Percentiles rank a stretch among this genome's conserved stretches.
phyloP scores from a whole-genome alignment of 495 filamentous ascomycete genomes.

The Lentithecium fluviatile region DNA sequence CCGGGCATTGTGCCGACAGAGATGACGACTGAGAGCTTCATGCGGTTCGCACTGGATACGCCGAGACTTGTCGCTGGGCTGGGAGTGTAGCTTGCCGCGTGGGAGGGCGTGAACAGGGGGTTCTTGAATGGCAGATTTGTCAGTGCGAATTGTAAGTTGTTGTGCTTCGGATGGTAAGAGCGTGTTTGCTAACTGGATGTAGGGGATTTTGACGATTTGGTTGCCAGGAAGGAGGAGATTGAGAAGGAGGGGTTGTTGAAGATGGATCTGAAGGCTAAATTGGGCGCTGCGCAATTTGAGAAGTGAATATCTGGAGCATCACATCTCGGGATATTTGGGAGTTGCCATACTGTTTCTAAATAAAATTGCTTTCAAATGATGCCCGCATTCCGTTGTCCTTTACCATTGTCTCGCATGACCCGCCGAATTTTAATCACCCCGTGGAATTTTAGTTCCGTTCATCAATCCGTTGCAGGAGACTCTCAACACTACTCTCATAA shows the following conservation, averaged over 20 bases:
- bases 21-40: conserved; percentile 3
- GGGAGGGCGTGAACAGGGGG: background rate
- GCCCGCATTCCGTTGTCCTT: no score
- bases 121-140: background rate
- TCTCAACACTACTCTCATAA: no score
- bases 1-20: conserved; percentile 9
- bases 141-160: background rate
- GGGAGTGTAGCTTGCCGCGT: background rate
- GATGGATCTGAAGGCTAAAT: background rate
- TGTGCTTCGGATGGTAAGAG: no score
- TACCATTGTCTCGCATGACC: no score
- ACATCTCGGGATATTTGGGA: no score
- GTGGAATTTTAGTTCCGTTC: no score
- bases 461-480: no score
- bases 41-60: background rate
- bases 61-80: background rate
- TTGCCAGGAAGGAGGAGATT: background rate
- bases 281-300: background rate
- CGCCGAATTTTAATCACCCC: no score
- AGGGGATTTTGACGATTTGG: background rate
- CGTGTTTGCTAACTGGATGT: no score
- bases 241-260: background rate
- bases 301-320: no score
- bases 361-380: no score
- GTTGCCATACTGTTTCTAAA: no score